Conservation (phyloP, 1,139 yeast species). For the Blastobotrys elegans region DNA sequence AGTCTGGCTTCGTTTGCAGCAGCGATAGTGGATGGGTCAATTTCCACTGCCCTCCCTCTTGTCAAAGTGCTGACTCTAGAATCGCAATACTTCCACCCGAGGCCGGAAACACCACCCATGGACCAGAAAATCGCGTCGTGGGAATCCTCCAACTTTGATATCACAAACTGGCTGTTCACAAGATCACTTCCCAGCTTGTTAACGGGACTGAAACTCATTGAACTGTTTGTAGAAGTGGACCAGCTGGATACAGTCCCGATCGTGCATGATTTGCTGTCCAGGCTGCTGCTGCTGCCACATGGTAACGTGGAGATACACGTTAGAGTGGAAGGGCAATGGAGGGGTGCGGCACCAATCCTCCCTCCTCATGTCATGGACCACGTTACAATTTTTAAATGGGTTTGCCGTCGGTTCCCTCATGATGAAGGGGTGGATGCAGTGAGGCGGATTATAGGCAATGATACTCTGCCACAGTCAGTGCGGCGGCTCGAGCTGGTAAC, state of each 20-base stretch:
- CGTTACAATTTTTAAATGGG: slow-evolving; percentile 5
- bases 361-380: not conserved
- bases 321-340: slow-evolving; percentile 1
- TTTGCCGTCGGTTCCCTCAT: not conserved
- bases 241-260: not conserved
- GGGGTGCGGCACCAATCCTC: not conserved
- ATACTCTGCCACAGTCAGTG: not conserved
- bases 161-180: slow-evolving; percentile 8
- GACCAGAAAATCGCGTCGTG: slow-evolving; percentile 1
- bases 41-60: not conserved
- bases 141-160: slow-evolving; percentile 5
- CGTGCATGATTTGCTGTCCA: not conserved
- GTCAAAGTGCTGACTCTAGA: slow-evolving; percentile 9
- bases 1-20: not conserved
- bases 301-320: not conserved
- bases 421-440: not conserved
- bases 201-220: slow-evolving; percentile 1
- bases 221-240: slow-evolving; percentile 7
- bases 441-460: not conserved
- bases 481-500: slow-evolving; percentile 4
- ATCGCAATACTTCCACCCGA: slow-evolving; percentile 7
- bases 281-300: not conserved
- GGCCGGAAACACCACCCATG: slow-evolving; percentile 1
- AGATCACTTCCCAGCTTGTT: slow-evolving; percentile 1
- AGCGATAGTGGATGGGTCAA: slow-evolving; percentile 4